Evolutionary conservation across 805 yeast species (phyloP).

Genomic region (Geotrichum ghanense): DNA sequence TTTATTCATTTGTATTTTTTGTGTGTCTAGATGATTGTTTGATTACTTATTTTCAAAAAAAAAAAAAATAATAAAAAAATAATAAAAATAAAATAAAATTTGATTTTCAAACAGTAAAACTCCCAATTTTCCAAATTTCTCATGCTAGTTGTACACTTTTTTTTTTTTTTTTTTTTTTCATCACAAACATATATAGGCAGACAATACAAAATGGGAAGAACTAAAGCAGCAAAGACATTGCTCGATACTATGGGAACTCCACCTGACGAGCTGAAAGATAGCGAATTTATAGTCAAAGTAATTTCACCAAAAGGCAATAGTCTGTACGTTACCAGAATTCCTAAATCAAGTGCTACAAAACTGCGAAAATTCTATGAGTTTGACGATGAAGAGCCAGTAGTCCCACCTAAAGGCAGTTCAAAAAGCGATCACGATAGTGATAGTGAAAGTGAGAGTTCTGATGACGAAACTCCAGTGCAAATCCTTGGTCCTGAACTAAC

Average conservation of each 20-base stretch:
- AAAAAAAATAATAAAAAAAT: too few species aligned
- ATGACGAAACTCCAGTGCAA: neutral
- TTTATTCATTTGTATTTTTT: neutral
- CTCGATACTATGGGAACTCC: conserved; percentile 19
- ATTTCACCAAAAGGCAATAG: conserved; percentile 22
- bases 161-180: neutral
- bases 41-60: neutral
- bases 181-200: neutral
- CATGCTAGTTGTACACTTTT: too few species aligned
- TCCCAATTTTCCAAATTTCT: too few species aligned
- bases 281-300: conserved; percentile 23
- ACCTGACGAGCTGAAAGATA: conserved; percentile 18
- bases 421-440: neutral
- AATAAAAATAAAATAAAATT: too few species aligned
- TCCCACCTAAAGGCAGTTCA: neutral
- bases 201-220: conserved; percentile 7
- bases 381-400: conserved; percentile 1
- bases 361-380: conserved; percentile 4
- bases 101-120: too few species aligned
- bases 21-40: conserved; percentile 3
- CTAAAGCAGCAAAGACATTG: conserved; percentile 11
- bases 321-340: conserved; percentile 23
- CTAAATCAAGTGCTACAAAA: conserved; percentile 10
- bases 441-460: conserved; percentile 2
- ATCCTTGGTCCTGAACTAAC: conserved; percentile 12